Evolutionary conservation across 2,329 filamentous ascomycete species (phyloP), one percentile per base, ranked within the genome.

Genomic region (Calycina herbarum): DNA sequence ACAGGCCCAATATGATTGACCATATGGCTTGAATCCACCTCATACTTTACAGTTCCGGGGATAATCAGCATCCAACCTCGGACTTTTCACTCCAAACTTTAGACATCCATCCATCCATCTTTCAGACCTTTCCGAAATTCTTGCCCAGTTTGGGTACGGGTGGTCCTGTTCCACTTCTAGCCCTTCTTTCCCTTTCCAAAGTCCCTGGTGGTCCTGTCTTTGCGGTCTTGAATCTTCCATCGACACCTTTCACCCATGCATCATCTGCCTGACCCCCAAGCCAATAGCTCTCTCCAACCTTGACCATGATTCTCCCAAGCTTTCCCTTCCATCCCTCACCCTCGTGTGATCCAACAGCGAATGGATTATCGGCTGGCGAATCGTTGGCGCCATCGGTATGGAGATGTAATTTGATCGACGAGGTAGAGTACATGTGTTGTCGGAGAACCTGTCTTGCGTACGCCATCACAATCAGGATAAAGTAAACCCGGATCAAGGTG

Each of bases 251-350:
- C 73, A 89, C 84, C 91, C 91, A 95, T 67, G 88, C n/a, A 56
- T 88, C 84, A 68, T 86, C 82, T 1, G 73, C 78, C 65, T 85
- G 82, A 64, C 86, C 86, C 67, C 90, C 91, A 17, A 96, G 81
- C 93, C 94, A 97, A 80, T 96, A 97, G 65, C 83, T 83, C 70
- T 85, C 86, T 48, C 90, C 90, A 29, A 92, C 82, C 10, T 83
- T 84, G 33, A 96, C 83, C 91, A 97, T 91, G 38, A 85, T 75
- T 61, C 94, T 85, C n/a, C 93, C 94, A 11, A 96, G 74, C 73
- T 86, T 88, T 40, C 93, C 94, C 76, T 85, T 85, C 86, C 91
- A 93, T 20, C 93, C 93, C 68, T 90, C 84, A 11, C 93, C 92
- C 64, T 92, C 88, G n/a, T 89, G 86, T 57, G 87, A 85, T 61